Evolutionary conservation across 179 eudicot species (phyloP).

Genomic region (Silene vulgaris): DNA sequence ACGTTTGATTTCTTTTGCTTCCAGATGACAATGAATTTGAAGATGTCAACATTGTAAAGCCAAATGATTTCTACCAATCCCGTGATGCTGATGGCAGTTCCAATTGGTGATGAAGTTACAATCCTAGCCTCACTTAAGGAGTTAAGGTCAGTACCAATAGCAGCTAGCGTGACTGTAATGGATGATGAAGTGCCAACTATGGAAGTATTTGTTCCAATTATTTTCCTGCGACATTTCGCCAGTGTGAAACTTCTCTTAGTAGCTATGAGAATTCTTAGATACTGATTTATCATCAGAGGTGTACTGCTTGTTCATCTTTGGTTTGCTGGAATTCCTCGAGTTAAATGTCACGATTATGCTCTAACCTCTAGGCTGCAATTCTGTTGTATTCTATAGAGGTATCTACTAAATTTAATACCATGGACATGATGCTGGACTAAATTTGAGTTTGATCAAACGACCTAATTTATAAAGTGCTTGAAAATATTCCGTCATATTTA

Average conservation of each 20-base stretch:
- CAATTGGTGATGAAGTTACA: conserved; percentile 25
- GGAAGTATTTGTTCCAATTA: neutral
- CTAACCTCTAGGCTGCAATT: neutral
- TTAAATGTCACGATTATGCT: neutral
- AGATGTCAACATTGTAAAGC: conserved; percentile 68
- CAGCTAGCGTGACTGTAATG: neutral
- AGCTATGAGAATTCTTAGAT: conserved; percentile 10
- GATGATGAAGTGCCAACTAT: neutral
- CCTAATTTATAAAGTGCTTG: neutral
- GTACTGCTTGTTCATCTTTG: neutral
- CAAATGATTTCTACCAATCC: conserved; percentile 60
- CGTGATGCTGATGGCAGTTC: conserved; percentile 58
- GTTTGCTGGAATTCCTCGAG: neutral
- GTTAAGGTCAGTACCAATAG: conserved; percentile 4
- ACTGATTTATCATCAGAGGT: conserved; percentile 12
- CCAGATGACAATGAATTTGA: conserved; percentile 86
- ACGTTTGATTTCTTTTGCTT: conserved; percentile 21
- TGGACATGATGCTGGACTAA: neutral
- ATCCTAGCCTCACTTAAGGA: neutral
- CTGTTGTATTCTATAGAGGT: neutral
- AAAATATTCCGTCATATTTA: neutral
- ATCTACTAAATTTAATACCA: neutral
- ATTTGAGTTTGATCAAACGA: neutral
- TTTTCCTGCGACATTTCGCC: neutral
- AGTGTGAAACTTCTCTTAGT: conserved; percentile 10